phyloP scores from a whole-genome alignment of 2,329 filamentous ascomycete genomes.

The Chaetomium sp. region DNA sequence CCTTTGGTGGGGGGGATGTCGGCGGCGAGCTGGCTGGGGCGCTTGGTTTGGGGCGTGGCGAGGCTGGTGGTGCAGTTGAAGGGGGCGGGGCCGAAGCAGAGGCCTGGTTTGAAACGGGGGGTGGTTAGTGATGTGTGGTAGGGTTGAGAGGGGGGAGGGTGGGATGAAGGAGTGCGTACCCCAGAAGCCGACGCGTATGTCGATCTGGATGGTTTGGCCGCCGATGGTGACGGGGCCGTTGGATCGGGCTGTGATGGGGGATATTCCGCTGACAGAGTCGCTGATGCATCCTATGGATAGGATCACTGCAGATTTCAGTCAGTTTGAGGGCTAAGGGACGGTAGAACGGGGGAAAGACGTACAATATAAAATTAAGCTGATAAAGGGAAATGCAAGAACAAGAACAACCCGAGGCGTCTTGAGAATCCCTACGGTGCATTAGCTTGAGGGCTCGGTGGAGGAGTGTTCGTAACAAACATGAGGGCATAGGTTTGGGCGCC shows the following conservation, averaged over 20 bases:
- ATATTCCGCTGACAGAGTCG: slow-evolving; percentile 26
- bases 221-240: slow-evolving; percentile 23
- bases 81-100: slow-evolving; percentile 32
- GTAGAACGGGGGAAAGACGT: background rate
- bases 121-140: background rate
- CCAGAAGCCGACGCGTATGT: slow-evolving; percentile 32
- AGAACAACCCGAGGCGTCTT: slow-evolving; percentile 32
- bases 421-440: slow-evolving; percentile 28
- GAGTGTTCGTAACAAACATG: background rate
- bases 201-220: slow-evolving; percentile 22
- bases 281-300: slow-evolving; percentile 30
- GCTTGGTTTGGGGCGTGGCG: slow-evolving; percentile 14
- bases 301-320: slow-evolving; percentile 21
- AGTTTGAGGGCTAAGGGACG: background rate
- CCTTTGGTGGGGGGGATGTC: slow-evolving; percentile 20
- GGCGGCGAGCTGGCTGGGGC: slow-evolving; percentile 20
- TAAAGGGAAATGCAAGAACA: slow-evolving; percentile 28
- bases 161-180: slow-evolving; percentile 8
- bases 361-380: slow-evolving; percentile 32
- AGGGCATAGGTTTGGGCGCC: slow-evolving; percentile 23
- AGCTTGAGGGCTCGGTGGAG: background rate
- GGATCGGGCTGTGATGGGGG: slow-evolving; percentile 27
- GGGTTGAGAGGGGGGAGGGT: background rate
- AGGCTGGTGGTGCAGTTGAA: slow-evolving; percentile 26
- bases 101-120: slow-evolving; percentile 13